phyloP scores from a whole-genome alignment of 192 early-diverging fungal species.

The Mortierella antarctica region DNA sequence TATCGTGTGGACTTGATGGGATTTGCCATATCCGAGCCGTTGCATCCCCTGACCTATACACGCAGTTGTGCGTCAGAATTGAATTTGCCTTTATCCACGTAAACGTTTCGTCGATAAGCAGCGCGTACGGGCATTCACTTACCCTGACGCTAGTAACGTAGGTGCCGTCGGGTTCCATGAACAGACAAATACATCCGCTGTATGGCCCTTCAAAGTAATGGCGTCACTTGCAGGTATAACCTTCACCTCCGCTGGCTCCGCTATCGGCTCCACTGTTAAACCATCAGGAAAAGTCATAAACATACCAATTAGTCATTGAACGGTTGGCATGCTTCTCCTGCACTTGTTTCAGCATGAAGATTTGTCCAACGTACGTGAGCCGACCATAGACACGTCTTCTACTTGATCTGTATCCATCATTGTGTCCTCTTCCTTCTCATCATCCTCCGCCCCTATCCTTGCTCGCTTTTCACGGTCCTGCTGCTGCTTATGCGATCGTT shows the following conservation, averaged over 20 bases:
- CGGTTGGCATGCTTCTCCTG: not conserved
- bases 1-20: slow-evolving; percentile 58
- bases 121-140: not conserved
- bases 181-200: slow-evolving; percentile 78
- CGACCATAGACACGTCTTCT: slow-evolving; percentile 39
- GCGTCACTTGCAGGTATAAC: slow-evolving; percentile 60
- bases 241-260: slow-evolving; percentile 20
- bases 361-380: slow-evolving; percentile 24
- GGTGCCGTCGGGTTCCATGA: slow-evolving; percentile 82
- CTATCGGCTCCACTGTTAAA: slow-evolving; percentile 13
- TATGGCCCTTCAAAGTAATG: slow-evolving; percentile 72
- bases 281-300: not conserved
- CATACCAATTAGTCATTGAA: not conserved
- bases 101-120: too few species aligned
- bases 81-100: too few species aligned
- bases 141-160: slow-evolving; percentile 83
- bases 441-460: slow-evolving; percentile 42
- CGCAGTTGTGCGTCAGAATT: not conserved
- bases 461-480: slow-evolving; percentile 61
- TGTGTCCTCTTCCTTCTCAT: slow-evolving; percentile 35
- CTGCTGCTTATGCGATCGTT: slow-evolving; percentile 24
- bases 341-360: not conserved
- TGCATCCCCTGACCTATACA: slow-evolving; percentile 78
- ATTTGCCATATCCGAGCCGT: slow-evolving; percentile 90
- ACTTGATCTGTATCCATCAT: slow-evolving; percentile 51